Evolutionary conservation across 352 stramenopile genomes (phyloP), one percentile per base, ranked within the genome.

Genomic region (Globisporangium perplexum): DNA sequence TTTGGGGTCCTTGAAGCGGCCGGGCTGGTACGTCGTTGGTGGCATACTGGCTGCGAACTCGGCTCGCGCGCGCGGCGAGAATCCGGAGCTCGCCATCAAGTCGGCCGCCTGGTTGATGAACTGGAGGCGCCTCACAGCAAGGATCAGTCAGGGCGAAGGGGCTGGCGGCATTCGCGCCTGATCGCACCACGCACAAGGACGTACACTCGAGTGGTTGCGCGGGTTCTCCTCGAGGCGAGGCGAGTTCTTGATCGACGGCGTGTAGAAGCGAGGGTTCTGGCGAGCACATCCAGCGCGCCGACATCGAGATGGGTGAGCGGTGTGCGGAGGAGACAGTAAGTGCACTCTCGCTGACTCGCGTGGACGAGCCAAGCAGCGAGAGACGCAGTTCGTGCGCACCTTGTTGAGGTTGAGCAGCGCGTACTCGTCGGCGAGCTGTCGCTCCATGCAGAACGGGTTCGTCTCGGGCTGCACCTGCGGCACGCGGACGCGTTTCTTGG

Each of bases 321-420:
- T 15, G 31, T 33, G 30, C 6, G 30, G 30, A 33, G 2, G 30
- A 33, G 8, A 15, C 11, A 36, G 26, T 30, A 5, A 30, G 26
- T n/a, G n/a, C n/a, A n/a, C n/a, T n/a, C n/a, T n/a, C n/a, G n/a
- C n/a, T 33, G 10, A 33, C 30, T 33, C 30, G 30, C 10, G 6
- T 33, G 30, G 30, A 33, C 30, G 30, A 10, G n/a, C n/a, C n/a
- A n/a, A n/a, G n/a, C n/a, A n/a, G n/a, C n/a, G n/a, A n/a, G n/a
- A n/a, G n/a, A n/a, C n/a, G n/a, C n/a, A 33, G 10, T 33, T 5
- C 17, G 36, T 18, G 36, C 46, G n/a, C 62, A 89, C 82, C 71
- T 90, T 91, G 68, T 93, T 93, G 59, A 90, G 72, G 55, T 90
- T 86, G 54, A 76, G 56, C 49, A 78, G 79, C 55, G 77, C 64